phyloP scores from a whole-genome alignment of 1,139 yeast species.

The Blastobotrys petasosporus region DNA sequence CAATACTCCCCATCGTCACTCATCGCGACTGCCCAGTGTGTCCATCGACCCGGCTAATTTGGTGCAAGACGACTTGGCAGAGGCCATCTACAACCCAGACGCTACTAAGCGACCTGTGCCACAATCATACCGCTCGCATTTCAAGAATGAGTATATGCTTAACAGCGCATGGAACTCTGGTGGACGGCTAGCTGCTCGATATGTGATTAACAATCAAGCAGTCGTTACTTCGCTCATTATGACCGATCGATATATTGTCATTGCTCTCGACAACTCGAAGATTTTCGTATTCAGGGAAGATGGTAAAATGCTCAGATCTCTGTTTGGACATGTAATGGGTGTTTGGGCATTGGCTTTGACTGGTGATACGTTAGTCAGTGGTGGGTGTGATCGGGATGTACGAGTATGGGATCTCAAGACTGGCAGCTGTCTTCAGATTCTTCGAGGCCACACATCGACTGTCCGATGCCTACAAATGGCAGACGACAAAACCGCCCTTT shows the following conservation, averaged over 20 bases:
- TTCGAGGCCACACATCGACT: slow-evolving; percentile 90
- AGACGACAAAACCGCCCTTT: slow-evolving; percentile 65
- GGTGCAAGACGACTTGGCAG: slow-evolving; percentile 25
- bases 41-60: slow-evolving; percentile 11
- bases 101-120: slow-evolving; percentile 33
- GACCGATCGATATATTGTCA: slow-evolving; percentile 36
- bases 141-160: slow-evolving; percentile 39
- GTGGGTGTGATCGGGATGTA: slow-evolving; percentile 86
- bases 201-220: slow-evolving; percentile 32
- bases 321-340: slow-evolving; percentile 91
- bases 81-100: slow-evolving; percentile 34
- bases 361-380: slow-evolving; percentile 75
- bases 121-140: slow-evolving; percentile 37
- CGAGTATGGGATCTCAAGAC: slow-evolving; percentile 82
- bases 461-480: slow-evolving; percentile 84
- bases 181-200: slow-evolving; percentile 38
- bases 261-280: slow-evolving; percentile 40
- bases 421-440: slow-evolving; percentile 68
- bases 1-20: slow-evolving; percentile 16
- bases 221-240: slow-evolving; percentile 38
- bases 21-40: slow-evolving; percentile 20
- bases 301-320: slow-evolving; percentile 63
- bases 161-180: slow-evolving; percentile 40
- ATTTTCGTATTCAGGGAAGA: slow-evolving; percentile 45
- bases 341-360: slow-evolving; percentile 92